These are phyloP conservation scores for Didymella segeticola DNA, from an alignment of 2,329 filamentous ascomycete species.

Conservation along the genomic window DNA sequence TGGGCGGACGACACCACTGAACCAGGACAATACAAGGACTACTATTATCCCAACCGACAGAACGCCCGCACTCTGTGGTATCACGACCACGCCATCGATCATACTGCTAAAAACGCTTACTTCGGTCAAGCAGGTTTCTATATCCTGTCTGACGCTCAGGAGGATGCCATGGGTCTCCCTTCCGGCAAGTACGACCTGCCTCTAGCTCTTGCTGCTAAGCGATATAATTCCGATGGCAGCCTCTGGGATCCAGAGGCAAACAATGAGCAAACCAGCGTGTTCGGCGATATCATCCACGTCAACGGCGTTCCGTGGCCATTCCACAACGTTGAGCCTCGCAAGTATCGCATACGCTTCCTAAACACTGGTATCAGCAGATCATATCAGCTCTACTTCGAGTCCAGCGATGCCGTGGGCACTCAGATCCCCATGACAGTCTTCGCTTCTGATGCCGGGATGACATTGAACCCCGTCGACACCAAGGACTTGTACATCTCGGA, in stretches of 20 bases:
- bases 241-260: conserved; percentile 56
- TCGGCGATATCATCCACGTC: conserved; percentile 65
- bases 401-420: conserved; percentile 38
- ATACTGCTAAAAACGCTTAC: conserved; percentile 64
- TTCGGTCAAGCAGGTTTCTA: conserved; percentile 66
- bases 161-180: conserved; percentile 59
- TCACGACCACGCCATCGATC: conserved; percentile 51
- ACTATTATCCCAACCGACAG: conserved; percentile 63
- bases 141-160: conserved; percentile 59
- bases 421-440: conserved; percentile 61
- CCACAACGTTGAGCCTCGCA: conserved; percentile 63
- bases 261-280: conserved; percentile 58
- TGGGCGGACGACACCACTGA: conserved; percentile 62
- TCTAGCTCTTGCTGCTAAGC: conserved; percentile 59
- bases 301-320: conserved; percentile 68
- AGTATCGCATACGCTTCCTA: conserved; percentile 64
- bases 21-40: conserved; percentile 60
- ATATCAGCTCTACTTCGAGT: conserved; percentile 59
- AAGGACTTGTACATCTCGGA: conserved; percentile 58
- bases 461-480: conserved; percentile 52
- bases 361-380: conserved; percentile 51
- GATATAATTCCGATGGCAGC: conserved; percentile 61
- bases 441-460: conserved; percentile 57
- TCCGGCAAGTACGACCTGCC: conserved; percentile 63
- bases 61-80: conserved; percentile 64